These are phyloP conservation scores for Solanum paucissectum DNA, from an alignment of 257 asterid species.

Conservation along the genomic window DNA sequence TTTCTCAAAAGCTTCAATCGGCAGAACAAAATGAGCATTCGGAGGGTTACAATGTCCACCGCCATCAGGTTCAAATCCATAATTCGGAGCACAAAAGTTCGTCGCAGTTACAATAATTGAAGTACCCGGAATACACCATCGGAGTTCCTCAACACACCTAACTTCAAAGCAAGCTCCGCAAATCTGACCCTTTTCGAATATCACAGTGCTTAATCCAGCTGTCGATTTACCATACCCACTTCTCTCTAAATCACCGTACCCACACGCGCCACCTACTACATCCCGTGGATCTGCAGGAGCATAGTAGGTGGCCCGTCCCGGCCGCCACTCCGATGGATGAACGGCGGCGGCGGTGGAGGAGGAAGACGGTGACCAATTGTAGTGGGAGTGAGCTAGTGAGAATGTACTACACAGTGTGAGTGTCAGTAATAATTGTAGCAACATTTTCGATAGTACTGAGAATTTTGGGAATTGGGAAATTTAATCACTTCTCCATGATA, in stretches of 20 bases:
- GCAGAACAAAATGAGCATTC: constrained; percentile 78
- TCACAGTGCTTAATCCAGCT: constrained; percentile 70
- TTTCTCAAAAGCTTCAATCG: constrained; percentile 85
- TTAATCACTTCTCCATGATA: not conserved
- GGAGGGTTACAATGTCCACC: constrained; percentile 97
- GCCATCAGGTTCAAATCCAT: constrained; percentile 58
- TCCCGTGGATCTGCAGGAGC: constrained; percentile 67
- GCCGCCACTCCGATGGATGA: constrained; percentile 53
- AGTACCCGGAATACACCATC: constrained; percentile 98
- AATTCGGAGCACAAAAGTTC: constrained; percentile 94
- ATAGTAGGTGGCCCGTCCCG: constrained; percentile 85
- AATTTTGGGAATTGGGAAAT: not conserved
- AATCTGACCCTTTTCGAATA: constrained; percentile 88
- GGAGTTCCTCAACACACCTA: constrained; percentile 72
- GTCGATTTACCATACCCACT: constrained; percentile 87
- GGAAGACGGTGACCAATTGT: constrained; percentile 42
- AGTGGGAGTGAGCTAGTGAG: constrained; percentile 31
- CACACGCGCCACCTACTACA: constrained; percentile 90
- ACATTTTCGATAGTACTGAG: not conserved
- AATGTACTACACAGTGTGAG: constrained; percentile 21
- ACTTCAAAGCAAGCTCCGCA: constrained; percentile 92
- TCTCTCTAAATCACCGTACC: constrained; percentile 66
- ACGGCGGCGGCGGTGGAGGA: constrained; percentile 27
- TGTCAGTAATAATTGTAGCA: constrained; percentile 3
- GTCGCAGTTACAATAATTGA: constrained; percentile 86